Evolutionary conservation across 108 stramenopile species (phyloP).

Genomic region (Schizochytrium sp.): DNA sequence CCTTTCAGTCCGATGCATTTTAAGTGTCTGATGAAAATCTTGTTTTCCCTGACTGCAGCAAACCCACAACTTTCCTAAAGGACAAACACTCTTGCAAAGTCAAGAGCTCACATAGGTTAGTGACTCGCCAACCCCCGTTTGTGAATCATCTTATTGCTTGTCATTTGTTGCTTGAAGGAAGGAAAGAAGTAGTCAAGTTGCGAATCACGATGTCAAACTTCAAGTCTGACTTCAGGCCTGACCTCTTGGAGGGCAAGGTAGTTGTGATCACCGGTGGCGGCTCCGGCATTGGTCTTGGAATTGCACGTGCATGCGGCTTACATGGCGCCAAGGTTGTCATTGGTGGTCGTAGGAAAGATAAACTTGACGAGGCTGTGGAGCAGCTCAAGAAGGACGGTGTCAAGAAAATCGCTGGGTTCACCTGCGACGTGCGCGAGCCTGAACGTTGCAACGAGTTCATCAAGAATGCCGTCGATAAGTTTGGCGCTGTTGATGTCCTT

Average conservation of each 20-base stretch:
- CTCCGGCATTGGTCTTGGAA: slow-evolving; percentile 60
- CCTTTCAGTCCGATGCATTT: too few species aligned
- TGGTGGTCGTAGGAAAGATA: not conserved
- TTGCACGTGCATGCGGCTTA: slow-evolving; percentile 10
- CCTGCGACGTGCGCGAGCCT: slow-evolving; percentile 62
- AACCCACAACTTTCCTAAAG: too few species aligned
- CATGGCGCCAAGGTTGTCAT: slow-evolving; percentile 63
- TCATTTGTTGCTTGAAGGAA: not conserved
- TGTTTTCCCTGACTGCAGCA: too few species aligned
- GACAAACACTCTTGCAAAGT: too few species aligned
- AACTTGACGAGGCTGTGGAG: not conserved
- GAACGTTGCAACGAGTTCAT: slow-evolving; percentile 10
- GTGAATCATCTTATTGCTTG: too few species aligned
- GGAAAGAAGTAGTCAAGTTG: not conserved
- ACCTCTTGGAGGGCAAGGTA: slow-evolving; percentile 60
- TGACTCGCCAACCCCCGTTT: too few species aligned
- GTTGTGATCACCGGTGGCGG: slow-evolving; percentile 63
- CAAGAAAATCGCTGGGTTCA: not conserved
- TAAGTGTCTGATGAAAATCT: too few species aligned
- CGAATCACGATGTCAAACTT: not conserved
- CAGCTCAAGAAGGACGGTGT: slow-evolving; percentile 16
- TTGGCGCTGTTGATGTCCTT: slow-evolving; percentile 1
- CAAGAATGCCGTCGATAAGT: not conserved
- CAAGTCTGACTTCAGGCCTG: slow-evolving; percentile 43
- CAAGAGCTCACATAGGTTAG: too few species aligned